Base-by-base conservation (phyloP, 1,284 basidiomycete genomes). In the Veloboletus limbatus region DNA sequence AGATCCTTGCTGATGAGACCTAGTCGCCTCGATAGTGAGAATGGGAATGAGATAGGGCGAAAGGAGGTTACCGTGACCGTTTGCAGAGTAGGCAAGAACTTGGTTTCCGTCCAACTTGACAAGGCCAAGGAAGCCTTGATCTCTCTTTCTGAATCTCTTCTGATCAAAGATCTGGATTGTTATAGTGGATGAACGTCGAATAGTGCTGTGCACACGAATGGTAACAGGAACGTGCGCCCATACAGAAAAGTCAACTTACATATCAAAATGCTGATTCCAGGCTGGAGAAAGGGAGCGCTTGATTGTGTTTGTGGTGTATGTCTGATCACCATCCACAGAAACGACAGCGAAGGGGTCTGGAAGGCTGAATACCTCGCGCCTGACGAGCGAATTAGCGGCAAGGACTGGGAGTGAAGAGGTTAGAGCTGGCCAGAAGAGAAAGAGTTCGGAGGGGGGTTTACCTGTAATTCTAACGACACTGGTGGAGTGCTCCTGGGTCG, bases 131-230 rank as follows among this genome's bases (percentile, higher is more conserved):
- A 80, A 85, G 56, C 95, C 96, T 74, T 99, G 96, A 69, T 99
- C 95, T 62, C 90, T 85, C 70, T 90, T 89, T 76, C 88, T 97
- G 76, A 97, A 98, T 73, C 97, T 97, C 68, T 88, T 85, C 71
- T 97, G 92, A 74, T 99, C 96, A 65, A 98, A 98, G 59, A 98
- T 88, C 73, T 98, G 95, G 40, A 98, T 92, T n/a, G 88, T 85
- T 52, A 99, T 82, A 58, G 90, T 83, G 34, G 93, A 97, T 22
- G 87, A 88, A 58, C 89, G 90, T 55, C 89, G 92, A 59, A 97
- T 88, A 50, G 78, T 84, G 54, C 92, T 94, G 53, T 6, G 49
- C 22, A 52, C 0, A 43, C 32, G 13, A 17, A 40, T 24, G 24
- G 41, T 52, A 35, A 49, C 48, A 48, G 34, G 26, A 31, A 31